Conservation (phyloP, 2,329 filamentous ascomycete genomes). For the Claviceps pusilla region DNA sequence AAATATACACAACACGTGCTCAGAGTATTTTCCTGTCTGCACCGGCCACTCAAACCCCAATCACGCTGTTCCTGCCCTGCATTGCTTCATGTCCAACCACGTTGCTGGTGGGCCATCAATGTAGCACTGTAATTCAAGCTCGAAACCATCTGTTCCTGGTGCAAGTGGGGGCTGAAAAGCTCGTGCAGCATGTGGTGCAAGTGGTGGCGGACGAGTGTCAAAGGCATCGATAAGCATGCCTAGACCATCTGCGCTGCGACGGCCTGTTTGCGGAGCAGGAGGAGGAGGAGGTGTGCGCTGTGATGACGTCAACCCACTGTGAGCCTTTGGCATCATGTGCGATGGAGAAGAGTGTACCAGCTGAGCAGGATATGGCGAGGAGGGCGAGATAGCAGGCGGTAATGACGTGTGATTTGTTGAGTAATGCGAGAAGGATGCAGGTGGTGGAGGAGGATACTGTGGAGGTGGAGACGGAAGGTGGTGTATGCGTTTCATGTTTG, state of each 20-base stretch:
- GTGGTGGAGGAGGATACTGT: conserved; percentile 5
- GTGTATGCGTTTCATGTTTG: not conserved
- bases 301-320: conserved; percentile 4
- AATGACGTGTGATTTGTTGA: conserved; percentile 8
- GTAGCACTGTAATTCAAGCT: conserved; percentile 29
- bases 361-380: conserved; percentile 9
- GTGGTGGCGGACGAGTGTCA: conserved; percentile 15
- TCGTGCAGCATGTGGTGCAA: conserved; percentile 6
- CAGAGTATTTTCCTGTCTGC: too few relatives aligned
- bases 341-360: conserved; percentile 8
- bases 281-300: conserved; percentile 5
- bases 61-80: not conserved
- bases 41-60: not conserved
- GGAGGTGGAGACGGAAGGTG: conserved; percentile 3
- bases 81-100: conserved; percentile 6
- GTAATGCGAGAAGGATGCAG: conserved; percentile 1
- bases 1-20: too few relatives aligned
- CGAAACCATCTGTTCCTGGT: conserved; percentile 30
- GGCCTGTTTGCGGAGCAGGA: conserved; percentile 5
- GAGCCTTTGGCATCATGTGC: conserved; percentile 4
- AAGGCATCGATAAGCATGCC: conserved; percentile 28
- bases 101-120: conserved; percentile 20
- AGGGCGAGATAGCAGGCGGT: conserved; percentile 8
- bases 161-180: conserved; percentile 11
- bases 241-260: conserved; percentile 18